phyloP scores from a whole-genome alignment of 1,139 yeast genomes.

The Sugiyamaella castrensis region DNA sequence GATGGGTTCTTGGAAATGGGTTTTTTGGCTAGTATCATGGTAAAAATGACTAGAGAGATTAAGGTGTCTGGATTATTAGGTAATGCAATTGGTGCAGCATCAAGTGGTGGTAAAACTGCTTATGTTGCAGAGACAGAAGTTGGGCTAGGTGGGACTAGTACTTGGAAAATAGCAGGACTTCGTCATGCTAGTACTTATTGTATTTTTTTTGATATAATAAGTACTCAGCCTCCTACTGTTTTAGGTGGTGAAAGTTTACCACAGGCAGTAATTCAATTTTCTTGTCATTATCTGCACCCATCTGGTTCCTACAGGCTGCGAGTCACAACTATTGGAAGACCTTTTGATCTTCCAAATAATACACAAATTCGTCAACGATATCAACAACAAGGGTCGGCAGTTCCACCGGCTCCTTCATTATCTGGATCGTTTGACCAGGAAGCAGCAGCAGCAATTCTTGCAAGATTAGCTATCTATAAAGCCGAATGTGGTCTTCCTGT shows the following conservation, averaged over 20 bases:
- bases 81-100: slow-evolving; percentile 52
- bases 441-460: slow-evolving; percentile 62
- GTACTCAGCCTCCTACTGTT: slow-evolving; percentile 44
- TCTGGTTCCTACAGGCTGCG: slow-evolving; percentile 56
- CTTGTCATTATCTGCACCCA: slow-evolving; percentile 66
- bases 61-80: slow-evolving; percentile 90
- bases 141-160: slow-evolving; percentile 88
- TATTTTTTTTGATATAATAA: slow-evolving; percentile 72
- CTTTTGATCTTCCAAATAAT: slow-evolving; percentile 11
- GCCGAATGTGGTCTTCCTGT: slow-evolving; percentile 50
- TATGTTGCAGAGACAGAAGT: slow-evolving; percentile 90
- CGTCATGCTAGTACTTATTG: slow-evolving; percentile 88
- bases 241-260: slow-evolving; percentile 32
- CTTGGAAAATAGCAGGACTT: slow-evolving; percentile 79
- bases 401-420: slow-evolving; percentile 24
- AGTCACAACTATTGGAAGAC: slow-evolving; percentile 42
- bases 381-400: slow-evolving; percentile 48
- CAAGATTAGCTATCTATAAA: slow-evolving; percentile 52
- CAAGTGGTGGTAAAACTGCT: slow-evolving; percentile 35
- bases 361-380: slow-evolving; percentile 31
- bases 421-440: slow-evolving; percentile 58
- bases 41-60: slow-evolving; percentile 79
- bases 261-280: slow-evolving; percentile 54
- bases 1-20: slow-evolving; percentile 82
- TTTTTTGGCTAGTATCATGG: slow-evolving; percentile 63